Conservation (phyloP, 1,139 yeast species). For the Yamadazyma blattariae region DNA sequence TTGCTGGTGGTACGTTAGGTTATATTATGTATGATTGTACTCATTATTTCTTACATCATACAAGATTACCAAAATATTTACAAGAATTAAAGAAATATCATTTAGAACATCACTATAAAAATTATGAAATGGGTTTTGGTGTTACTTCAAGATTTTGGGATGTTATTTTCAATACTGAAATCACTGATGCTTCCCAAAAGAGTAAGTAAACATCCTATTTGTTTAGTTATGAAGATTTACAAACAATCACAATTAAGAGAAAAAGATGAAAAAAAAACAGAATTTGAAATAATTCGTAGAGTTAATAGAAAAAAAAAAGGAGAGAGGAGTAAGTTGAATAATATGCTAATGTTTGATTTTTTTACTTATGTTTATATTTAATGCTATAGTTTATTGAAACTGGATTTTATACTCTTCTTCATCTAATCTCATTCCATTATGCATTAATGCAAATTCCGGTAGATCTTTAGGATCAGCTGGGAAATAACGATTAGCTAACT, state of each 20-base stretch:
- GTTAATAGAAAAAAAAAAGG: too few species aligned
- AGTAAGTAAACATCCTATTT: conserved; percentile 22
- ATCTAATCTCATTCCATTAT: conserved; percentile 11
- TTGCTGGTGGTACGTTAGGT: conserved; percentile 95
- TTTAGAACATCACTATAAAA: conserved; percentile 95
- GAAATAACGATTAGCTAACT: neutral
- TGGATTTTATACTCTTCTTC: too few species aligned
- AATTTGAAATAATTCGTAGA: too few species aligned
- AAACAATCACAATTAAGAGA: neutral
- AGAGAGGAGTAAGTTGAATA: neutral
- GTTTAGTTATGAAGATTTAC: neutral
- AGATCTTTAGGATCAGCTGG: conserved; percentile 1
- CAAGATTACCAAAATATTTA: conserved; percentile 69
- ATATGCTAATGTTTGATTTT: neutral
- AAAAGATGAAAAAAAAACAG: too few species aligned
- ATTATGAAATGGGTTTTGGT: conserved; percentile 94
- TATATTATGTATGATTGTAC: conserved; percentile 88
- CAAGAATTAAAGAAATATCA: conserved; percentile 85
- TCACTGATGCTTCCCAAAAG: conserved; percentile 34
- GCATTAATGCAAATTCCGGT: conserved; percentile 5
- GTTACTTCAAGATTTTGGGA: conserved; percentile 96
- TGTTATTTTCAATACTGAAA: conserved; percentile 74
- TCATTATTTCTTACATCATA: conserved; percentile 84
- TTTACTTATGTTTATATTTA: too few species aligned
- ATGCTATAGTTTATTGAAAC: too few species aligned